Percentiles rank a stretch among this genome's conserved stretches.
Evolutionary conservation across 257 asterid genomes (phyloP).

Genomic region (Fraxinus americana): DNA sequence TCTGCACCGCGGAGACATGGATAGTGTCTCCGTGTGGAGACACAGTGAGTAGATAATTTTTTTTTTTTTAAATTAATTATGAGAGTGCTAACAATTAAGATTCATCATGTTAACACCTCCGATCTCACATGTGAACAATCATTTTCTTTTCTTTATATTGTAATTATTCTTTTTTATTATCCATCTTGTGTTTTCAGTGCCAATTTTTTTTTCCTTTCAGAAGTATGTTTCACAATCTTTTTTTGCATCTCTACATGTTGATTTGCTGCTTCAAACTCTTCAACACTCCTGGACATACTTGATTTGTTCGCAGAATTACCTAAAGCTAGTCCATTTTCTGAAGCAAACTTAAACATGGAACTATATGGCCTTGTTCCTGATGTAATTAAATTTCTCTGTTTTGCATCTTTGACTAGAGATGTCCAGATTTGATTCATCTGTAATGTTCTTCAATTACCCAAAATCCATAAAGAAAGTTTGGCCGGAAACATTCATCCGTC

Average conservation of each 20-base stretch:
- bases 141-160: too few species aligned
- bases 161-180: too few species aligned
- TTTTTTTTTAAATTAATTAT: too few species aligned
- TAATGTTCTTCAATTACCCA: conserved; percentile 81
- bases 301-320: conserved; percentile 39
- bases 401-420: conserved; percentile 81
- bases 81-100: too few species aligned
- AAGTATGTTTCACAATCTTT: conserved; percentile 34
- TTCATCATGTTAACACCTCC: too few species aligned
- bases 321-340: conserved; percentile 32
- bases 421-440: too few species aligned
- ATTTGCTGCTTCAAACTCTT: conserved; percentile 29
- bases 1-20: too few species aligned
- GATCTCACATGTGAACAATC: too few species aligned
- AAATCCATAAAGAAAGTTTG: conserved; percentile 79
- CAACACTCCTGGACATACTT: conserved; percentile 39
- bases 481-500: conserved; percentile 99
- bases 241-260: conserved; percentile 25
- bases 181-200: conserved; percentile 23
- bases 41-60: too few species aligned
- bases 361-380: conserved; percentile 71
- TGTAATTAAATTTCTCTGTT: conserved; percentile 62
- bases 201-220: conserved; percentile 48
- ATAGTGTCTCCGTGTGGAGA: too few species aligned
- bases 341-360: conserved; percentile 40